Conservation (phyloP, 176 grass and related monocot species). For the Phoenix roebelenii region DNA sequence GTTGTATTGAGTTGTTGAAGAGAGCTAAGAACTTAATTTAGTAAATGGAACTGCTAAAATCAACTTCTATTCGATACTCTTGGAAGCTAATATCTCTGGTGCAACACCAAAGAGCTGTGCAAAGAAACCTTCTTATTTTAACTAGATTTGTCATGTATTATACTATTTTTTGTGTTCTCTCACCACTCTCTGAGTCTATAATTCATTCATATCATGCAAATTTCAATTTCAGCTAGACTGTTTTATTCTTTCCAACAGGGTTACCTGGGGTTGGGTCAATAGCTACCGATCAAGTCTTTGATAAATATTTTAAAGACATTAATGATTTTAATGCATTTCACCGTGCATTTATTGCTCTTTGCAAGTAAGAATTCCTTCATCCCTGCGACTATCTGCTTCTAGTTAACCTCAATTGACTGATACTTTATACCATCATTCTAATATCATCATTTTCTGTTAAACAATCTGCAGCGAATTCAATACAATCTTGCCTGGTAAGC, state of each 20-base stretch:
- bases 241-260: conserved; percentile 24
- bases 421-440: too few species aligned
- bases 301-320: conserved; percentile 25
- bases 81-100: too few species aligned
- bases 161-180: background rate
- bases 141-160: too few species aligned
- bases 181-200: background rate
- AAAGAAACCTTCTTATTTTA: too few species aligned
- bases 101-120: too few species aligned
- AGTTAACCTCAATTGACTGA: too few species aligned
- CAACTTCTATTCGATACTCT: too few species aligned
- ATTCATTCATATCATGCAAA: background rate
- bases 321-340: conserved; percentile 6
- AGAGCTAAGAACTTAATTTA: too few species aligned
- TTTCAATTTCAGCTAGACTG: background rate
- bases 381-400: too few species aligned
- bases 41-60: too few species aligned
- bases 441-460: too few species aligned
- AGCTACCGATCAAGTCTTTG: conserved; percentile 33
- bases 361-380: conserved; percentile 38
- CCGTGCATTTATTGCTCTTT: conserved; percentile 40
- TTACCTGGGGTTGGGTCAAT: conserved; percentile 17
- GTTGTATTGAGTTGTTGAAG: too few species aligned
- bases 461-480: conserved; percentile 47
- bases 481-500: conserved; percentile 50